A percentile compares a stretch with the other conserved stretches of the same genome.
Evolutionary conservation across 2,329 filamentous ascomycete species (phyloP).

Genomic region (Fusarium sp.): DNA sequence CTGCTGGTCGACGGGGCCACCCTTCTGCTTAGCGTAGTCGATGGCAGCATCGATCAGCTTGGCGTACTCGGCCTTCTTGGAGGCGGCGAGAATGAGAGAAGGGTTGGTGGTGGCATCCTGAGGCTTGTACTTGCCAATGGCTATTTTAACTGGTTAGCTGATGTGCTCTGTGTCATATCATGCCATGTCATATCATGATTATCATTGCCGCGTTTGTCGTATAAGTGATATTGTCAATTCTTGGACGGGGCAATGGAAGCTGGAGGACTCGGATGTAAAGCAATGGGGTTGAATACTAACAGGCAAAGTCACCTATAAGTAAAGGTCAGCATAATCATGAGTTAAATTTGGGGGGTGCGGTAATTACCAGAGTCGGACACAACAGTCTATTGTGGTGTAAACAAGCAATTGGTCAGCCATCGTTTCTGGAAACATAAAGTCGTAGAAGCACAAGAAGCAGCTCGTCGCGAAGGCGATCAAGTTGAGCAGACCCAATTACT

Average conservation of each 20-base stretch:
- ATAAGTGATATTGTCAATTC: conserved; percentile 2
- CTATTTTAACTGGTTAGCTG: conserved; percentile 60
- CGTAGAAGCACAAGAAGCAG: not conserved
- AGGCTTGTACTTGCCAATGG: conserved; percentile 99
- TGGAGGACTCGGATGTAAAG: conserved; percentile 18
- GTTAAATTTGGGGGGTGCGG: conserved; percentile 44
- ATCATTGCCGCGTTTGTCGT: conserved; percentile 17
- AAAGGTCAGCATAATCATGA: conserved; percentile 50
- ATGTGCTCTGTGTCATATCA: conserved; percentile 25
- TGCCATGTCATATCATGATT: conserved; percentile 23
- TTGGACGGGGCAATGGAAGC: conserved; percentile 5
- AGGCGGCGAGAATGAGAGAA: conserved; percentile 95
- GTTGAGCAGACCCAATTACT: conserved; percentile 1
- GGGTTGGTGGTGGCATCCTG: conserved; percentile 99
- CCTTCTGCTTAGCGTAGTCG: conserved; percentile 84
- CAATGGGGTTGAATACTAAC: conserved; percentile 63
- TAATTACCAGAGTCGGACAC: conserved; percentile 93
- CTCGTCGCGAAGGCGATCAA: conserved; percentile 2
- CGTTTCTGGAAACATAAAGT: conserved; percentile 6
- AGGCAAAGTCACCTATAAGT: conserved; percentile 77
- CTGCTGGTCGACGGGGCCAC: conserved; percentile 78
- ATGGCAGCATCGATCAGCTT: conserved; percentile 89
- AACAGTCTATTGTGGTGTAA: conserved; percentile 73
- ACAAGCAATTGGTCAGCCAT: conserved; percentile 44
- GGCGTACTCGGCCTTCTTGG: conserved; percentile 98